Evolutionary conservation across 2,329 filamentous ascomycete genomes (phyloP), one percentile per base, ranked within the genome.

Genomic region (Diatrype stigma): DNA sequence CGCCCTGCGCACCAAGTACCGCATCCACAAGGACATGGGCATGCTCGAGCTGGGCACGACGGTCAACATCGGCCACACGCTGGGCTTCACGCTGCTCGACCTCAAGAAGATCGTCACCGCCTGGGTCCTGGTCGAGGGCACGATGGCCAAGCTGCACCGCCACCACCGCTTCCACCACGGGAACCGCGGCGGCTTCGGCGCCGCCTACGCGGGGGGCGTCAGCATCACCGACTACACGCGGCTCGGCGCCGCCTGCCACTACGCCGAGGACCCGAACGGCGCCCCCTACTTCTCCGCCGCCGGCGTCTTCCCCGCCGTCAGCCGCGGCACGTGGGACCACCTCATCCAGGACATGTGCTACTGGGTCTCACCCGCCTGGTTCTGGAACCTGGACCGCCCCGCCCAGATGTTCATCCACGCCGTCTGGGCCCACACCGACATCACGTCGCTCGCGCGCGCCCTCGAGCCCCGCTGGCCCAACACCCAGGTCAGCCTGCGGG

Each of bases 101-200:
- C 48, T 61, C 12, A 61, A 62, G 51, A 55, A 51, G 38, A 10
- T 61, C 26, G 45, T 51, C 34, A 57, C 54, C 42, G 46, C 60
- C 12, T 49, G 34, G 28, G n/a, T 42, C 3, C 10, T 40, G n/a
- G 2, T 57, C 21, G n/a, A 52, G 21, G 35, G 12, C 11, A 6
- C 23, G 8, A 12, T 57, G 21, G 4, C 2, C 21, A n/a, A 3
- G 2, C 48, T 58, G 3, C 52, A 57, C 48, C 42, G 49, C 1
- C 17, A 7, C 14, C 38, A 52, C 21, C 54, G 58, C 11, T 2
- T 21, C 19, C 17, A 2, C 19, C 5, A n/a, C n/a, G n/a, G 11
- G 23, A 1, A 12, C 6, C 53, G 52, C 45, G 16, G 34, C 12
- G 2, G 14, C 8, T 40, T 54, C 2, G 52, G 50, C 40, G 56